Conservation (phyloP, 2,329 filamentous ascomycete species). For the Aspergillus sp. region DNA sequence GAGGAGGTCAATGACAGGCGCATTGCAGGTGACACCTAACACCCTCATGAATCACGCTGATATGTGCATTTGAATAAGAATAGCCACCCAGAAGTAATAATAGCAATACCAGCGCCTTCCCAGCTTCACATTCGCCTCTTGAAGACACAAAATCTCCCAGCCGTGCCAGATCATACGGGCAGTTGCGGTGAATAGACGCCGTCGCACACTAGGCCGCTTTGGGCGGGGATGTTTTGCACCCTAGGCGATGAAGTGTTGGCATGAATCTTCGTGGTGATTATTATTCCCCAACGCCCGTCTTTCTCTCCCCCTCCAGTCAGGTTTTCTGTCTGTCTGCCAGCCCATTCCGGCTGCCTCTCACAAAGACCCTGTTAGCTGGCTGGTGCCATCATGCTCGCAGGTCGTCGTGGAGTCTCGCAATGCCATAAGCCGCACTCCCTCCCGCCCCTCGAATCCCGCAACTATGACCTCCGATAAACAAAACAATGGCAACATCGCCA, state of each 20-base stretch:
- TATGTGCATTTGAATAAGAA: no score
- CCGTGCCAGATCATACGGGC: not conserved
- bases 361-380: slow-evolving; percentile 10
- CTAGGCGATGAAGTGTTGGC: slow-evolving; percentile 8
- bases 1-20: no score
- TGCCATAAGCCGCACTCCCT: slow-evolving; percentile 39
- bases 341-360: not conserved
- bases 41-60: no score
- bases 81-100: no score
- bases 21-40: no score
- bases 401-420: slow-evolving; percentile 28
- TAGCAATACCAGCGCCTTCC: no score
- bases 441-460: slow-evolving; percentile 26
- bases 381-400: slow-evolving; percentile 33
- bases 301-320: slow-evolving; percentile 7
- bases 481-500: slow-evolving; percentile 45
- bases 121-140: slow-evolving; percentile 2
- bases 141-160: not conserved
- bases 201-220: slow-evolving; percentile 20
- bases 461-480: slow-evolving; percentile 51
- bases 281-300: not conserved
- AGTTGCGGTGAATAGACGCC: not conserved
- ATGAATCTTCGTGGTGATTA: slow-evolving; percentile 1
- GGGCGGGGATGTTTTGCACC: slow-evolving; percentile 20
- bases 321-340: slow-evolving; percentile 6